Conservation (phyloP, 139 green algal genomes). For the Parachlorella kessleri region DNA sequence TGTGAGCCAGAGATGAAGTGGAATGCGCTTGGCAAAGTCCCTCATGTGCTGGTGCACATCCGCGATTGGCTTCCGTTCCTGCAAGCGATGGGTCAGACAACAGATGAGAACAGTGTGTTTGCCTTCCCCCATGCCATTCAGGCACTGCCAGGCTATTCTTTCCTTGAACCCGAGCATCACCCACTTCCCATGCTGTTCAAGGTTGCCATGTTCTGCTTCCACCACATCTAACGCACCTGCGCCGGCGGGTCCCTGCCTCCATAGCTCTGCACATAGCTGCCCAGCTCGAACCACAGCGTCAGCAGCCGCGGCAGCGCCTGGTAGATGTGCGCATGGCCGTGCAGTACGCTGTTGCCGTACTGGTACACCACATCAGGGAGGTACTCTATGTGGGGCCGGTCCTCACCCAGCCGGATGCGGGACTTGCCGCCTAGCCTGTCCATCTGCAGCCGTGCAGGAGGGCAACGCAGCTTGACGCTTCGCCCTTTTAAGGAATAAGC, state of each 20-base stretch:
- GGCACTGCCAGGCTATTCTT: too few species aligned
- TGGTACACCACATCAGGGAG: constrained; percentile 65
- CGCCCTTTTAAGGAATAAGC: too few species aligned
- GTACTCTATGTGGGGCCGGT: constrained; percentile 65
- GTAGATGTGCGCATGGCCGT: constrained; percentile 72
- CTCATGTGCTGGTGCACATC: constrained; percentile 37
- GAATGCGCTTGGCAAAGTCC: constrained; percentile 54
- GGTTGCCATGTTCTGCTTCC: too few species aligned
- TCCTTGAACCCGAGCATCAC: too few species aligned
- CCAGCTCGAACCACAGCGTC: constrained; percentile 95
- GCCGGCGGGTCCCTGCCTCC: too few species aligned
- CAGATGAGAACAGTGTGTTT: too few species aligned
- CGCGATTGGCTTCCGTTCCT: background rate
- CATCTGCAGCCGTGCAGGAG: background rate
- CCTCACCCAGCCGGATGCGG: constrained; percentile 58
- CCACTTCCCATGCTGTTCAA: too few species aligned
- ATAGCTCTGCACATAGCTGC: constrained; percentile 34
- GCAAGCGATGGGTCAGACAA: too few species aligned
- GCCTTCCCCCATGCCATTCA: too few species aligned
- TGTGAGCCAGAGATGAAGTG: constrained; percentile 85
- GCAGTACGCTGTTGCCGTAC: constrained; percentile 72
- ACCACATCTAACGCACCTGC: too few species aligned
- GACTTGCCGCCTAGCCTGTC: constrained; percentile 53
- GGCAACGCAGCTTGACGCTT: too few species aligned
- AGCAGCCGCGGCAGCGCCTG: constrained; percentile 91